Percentiles rank a stretch among this genome's conserved stretches.
Conservation (phyloP, 2,329 filamentous ascomycete genomes). For the Sarocladiaceae sp. region DNA sequence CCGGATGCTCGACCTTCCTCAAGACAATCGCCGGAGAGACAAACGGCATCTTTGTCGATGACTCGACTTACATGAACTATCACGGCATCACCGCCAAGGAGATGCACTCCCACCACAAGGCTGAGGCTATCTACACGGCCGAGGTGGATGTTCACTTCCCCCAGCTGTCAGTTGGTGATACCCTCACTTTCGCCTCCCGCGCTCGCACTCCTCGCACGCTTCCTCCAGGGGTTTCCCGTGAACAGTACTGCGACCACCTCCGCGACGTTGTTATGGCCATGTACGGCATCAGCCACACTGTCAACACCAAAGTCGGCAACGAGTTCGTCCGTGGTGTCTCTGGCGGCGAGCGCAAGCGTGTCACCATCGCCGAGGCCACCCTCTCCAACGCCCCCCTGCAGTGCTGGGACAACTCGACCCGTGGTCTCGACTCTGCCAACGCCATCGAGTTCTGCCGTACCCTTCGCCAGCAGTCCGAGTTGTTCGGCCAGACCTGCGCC, state of each 20-base stretch:
- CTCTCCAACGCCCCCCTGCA: constrained; percentile 41
- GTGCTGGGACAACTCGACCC: constrained; percentile 64
- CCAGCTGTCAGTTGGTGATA: constrained; percentile 63
- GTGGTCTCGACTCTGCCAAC: constrained; percentile 59
- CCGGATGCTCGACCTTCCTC: constrained; percentile 57
- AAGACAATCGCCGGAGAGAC: constrained; percentile 44
- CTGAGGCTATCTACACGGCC: constrained; percentile 69
- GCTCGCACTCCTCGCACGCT: constrained; percentile 52
- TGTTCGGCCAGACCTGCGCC: constrained; percentile 48
- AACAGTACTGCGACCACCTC: constrained; percentile 46
- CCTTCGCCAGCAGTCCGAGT: constrained; percentile 52
- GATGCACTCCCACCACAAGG: constrained; percentile 46
- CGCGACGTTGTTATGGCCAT: constrained; percentile 61
- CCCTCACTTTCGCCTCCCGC: constrained; percentile 61
- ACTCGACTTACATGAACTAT: constrained; percentile 57
- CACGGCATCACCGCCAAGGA: constrained; percentile 50
- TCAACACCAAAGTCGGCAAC: constrained; percentile 55
- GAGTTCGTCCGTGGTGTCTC: constrained; percentile 55
- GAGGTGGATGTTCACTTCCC: constrained; percentile 72
- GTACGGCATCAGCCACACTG: constrained; percentile 48
- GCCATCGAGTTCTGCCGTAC: constrained; percentile 60
- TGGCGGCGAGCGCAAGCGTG: constrained; percentile 45
- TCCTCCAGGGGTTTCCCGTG: constrained; percentile 41
- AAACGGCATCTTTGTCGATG: constrained; percentile 52
- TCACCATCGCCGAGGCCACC: constrained; percentile 28